Evolutionary conservation across 2,329 filamentous ascomycete genomes (phyloP), one percentile per base, ranked within the genome.

Genomic region (Xylariaceae sp.): DNA sequence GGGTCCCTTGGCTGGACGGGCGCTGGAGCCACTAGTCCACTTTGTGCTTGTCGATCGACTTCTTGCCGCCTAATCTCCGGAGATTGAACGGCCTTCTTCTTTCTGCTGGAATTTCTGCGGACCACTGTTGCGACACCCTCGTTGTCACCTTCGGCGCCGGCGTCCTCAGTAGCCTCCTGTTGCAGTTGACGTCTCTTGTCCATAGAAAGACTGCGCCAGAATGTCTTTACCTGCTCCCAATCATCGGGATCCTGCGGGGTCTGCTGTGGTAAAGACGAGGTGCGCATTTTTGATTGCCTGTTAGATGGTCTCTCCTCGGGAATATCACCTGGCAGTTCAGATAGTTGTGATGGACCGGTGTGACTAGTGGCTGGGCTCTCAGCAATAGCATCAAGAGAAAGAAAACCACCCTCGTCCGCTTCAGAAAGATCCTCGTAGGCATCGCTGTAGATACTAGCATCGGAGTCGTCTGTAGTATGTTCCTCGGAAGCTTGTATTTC

Each of bases 381-480:
- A 1, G 88, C 73, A 8, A 89, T 77, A 9, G 86, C 86, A 60
- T 89, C 76, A 7, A 90, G 69, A 4, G 85, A 89, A 55, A 80
- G 71, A 54, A 88, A 90, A 0, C 83, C 85, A 35, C 78, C 76
- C 2, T 74, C 76, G 30, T 85, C 81, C 3, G 72, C 56, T 12
- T 87, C 81, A 0, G 78, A 78, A 0, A 85, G 66, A 45, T 89
- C 83, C 62, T 90, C 87, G 40, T 83, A 83, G 1, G 86, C 86
- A 62, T 90, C 87, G 49, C 83, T 88, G 57, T 87, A 90, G 18
- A 87, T 73, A 46, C 66, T 69, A 12, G 66, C 65, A 41, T 81
- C 78, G 3, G 67, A 57, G 11, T 59, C 56, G 9, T 56, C 50
- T 1, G 53, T 53, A 15, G 49, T 59, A 4, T 62, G 66, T n/a